phyloP scores from a whole-genome alignment of 2,329 filamentous ascomycete species.

The Sphaerulina musiva region DNA sequence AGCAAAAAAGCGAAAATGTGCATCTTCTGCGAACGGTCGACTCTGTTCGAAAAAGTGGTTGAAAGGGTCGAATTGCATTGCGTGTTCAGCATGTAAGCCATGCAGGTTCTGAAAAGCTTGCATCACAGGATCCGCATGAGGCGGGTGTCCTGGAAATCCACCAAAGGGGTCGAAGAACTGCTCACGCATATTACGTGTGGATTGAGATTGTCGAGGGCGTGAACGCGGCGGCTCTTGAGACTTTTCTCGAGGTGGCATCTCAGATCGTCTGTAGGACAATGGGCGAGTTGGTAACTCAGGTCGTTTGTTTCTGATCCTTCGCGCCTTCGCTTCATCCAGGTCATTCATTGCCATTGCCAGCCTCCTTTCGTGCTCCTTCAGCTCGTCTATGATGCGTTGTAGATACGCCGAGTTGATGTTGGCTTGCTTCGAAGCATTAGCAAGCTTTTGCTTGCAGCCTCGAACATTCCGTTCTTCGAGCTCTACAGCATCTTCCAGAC shows the following conservation, averaged over 20 bases:
- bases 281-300: slow-evolving; percentile 5
- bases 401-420: slow-evolving; percentile 21
- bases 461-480: slow-evolving; percentile 17
- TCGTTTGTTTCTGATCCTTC: slow-evolving; percentile 7
- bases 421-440: slow-evolving; percentile 24
- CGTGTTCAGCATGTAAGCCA: slow-evolving; percentile 9
- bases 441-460: slow-evolving; percentile 23
- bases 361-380: slow-evolving; percentile 22
- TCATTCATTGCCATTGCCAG: slow-evolving; percentile 15
- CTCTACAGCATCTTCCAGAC: slow-evolving; percentile 24
- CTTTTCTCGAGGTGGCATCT: slow-evolving; percentile 5
- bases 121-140: slow-evolving; percentile 18
- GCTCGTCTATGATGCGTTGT: slow-evolving; percentile 24
- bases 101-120: slow-evolving; percentile 19
- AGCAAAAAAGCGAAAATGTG: slow-evolving; percentile 20
- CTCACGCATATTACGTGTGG: slow-evolving; percentile 2
- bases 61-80: slow-evolving; percentile 13
- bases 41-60: slow-evolving; percentile 15
- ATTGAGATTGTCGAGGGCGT: slow-evolving; percentile 5
- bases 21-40: slow-evolving; percentile 9
- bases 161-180: slow-evolving; percentile 16
- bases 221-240: slow-evolving; percentile 10
- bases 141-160: slow-evolving; percentile 12
- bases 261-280: slow-evolving; percentile 9
- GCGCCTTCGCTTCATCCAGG: slow-evolving; percentile 14